These are phyloP conservation scores for Exophiala aquamarina DNA, from an alignment of 2,329 filamentous ascomycete genomes.

Conservation along the genomic window DNA sequence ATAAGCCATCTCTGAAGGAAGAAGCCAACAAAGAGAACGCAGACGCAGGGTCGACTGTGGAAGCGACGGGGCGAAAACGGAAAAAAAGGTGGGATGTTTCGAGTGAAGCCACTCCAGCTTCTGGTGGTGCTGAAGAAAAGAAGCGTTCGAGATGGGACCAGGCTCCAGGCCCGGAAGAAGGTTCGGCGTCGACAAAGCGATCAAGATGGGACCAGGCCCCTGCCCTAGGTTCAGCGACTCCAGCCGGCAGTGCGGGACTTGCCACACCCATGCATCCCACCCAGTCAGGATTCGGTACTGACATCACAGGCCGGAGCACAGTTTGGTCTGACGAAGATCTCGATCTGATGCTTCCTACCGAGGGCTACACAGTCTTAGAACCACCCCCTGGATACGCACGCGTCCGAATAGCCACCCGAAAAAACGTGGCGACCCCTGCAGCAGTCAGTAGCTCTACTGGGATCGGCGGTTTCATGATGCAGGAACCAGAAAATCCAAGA, in stretches of 20 bases:
- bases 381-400: constrained; percentile 91
- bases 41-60: constrained; percentile 67
- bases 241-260: constrained; percentile 70
- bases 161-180: constrained; percentile 61
- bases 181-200: constrained; percentile 67
- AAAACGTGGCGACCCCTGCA: constrained; percentile 70
- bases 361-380: constrained; percentile 89
- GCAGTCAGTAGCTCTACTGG: constrained; percentile 60
- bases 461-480: constrained; percentile 89
- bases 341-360: constrained; percentile 82
- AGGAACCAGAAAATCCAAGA: constrained; percentile 83
- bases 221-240: constrained; percentile 64
- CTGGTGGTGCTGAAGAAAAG: constrained; percentile 58
- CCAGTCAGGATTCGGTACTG: constrained; percentile 69
- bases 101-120: constrained; percentile 54
- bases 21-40: constrained; percentile 68
- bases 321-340: constrained; percentile 82
- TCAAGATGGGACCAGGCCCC: constrained; percentile 94
- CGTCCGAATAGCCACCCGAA: constrained; percentile 72
- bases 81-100: constrained; percentile 95
- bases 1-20: constrained; percentile 71
- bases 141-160: constrained; percentile 90
- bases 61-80: constrained; percentile 69
- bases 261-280: constrained; percentile 72
- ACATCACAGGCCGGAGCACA: constrained; percentile 76